Evolutionary conservation across 1,139 yeast genomes (phyloP), one percentile per base, ranked within the genome.

Genomic region (Sugiyamaella japonica): DNA sequence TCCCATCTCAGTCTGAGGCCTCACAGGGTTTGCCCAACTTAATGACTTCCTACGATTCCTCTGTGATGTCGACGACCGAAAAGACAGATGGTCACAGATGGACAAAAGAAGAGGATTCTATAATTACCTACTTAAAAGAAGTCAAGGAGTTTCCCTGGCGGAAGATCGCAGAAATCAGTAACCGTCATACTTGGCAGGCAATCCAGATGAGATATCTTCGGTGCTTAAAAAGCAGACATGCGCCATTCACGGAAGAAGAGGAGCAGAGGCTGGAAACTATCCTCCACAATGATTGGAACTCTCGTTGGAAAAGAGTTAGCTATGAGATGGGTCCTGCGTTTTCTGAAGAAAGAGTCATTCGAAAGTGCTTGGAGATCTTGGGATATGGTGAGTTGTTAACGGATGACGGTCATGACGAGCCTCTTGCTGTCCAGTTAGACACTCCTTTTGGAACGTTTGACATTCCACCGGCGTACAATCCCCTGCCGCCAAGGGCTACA

Each of bases 191-290:
- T 10, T 73, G 77, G 76, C 77, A 73, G 60, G 76, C 77, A 1
- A 70, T 74, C 41, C 78, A 75, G 62, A 74, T 74, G 77, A 61
- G 77, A 52, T 76, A 76, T 59, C 64, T 75, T 47, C 68, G 79
- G 7, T 63, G 69, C 29, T 70, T 74, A 54, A 71, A 72, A 55
- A 64, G 69, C 9, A 62, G 76, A 40, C 66, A 68, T 52, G 71
- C 65, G 16, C 61, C 63, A 38, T 67, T 75, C 67, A 64, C 73
- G 2, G 56, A 64, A 25, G 65, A 61, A 16, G 75, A 75, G 65
- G 69, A 64, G 44, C 53, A 60, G 2, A 66, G 64, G 50, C 59
- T 75, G 29, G 56, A 65, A 15, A 59, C 61, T 28, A 66, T 66
- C 1, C 61, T 75, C 32, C 57, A 65, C 15, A 66, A 66, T 25